Percentiles rank a stretch among this genome's conserved stretches.
These are phyloP conservation scores for Skeletonema costatum DNA, from an alignment of 108 stramenopile genomes.

Conservation along the genomic window DNA sequence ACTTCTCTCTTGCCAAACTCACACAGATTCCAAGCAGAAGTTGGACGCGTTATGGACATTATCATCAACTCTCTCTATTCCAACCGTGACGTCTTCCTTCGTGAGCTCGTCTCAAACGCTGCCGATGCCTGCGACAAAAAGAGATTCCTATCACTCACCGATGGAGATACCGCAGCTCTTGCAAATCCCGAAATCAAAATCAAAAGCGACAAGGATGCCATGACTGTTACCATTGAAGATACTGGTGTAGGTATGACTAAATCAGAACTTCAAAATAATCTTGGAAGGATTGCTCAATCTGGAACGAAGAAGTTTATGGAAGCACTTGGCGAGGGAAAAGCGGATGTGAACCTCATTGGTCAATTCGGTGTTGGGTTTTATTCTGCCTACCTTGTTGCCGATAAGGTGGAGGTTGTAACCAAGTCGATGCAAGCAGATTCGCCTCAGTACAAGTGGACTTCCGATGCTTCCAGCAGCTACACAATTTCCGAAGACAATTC, in stretches of 20 bases:
- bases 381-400: slow-evolving; percentile 96
- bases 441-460: slow-evolving; percentile 74
- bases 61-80: slow-evolving; percentile 98
- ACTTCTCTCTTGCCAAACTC: not conserved
- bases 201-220: slow-evolving; percentile 64
- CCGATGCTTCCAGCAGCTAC: slow-evolving; percentile 72
- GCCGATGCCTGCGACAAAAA: slow-evolving; percentile 99
- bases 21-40: slow-evolving; percentile 88
- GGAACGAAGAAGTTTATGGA: slow-evolving; percentile 90
- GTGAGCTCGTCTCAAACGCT: slow-evolving; percentile 93
- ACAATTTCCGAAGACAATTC: slow-evolving; percentile 63
- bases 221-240: slow-evolving; percentile 94
- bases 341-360: slow-evolving; percentile 94
- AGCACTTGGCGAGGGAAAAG: slow-evolving; percentile 80
- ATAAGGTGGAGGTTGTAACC: slow-evolving; percentile 93
- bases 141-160: slow-evolving; percentile 90
- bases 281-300: slow-evolving; percentile 94
- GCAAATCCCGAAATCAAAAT: slow-evolving; percentile 77
- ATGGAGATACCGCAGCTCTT: slow-evolving; percentile 18
- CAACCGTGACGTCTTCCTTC: slow-evolving; percentile 79
- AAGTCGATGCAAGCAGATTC: slow-evolving; percentile 77
- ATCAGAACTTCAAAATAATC: slow-evolving; percentile 93
- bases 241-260: slow-evolving; percentile 95
- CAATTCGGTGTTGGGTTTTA: slow-evolving; percentile 99
- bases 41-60: slow-evolving; percentile 96